These are phyloP conservation scores for Meyerozyma elateridarum DNA, from an alignment of 1,139 yeast genomes.

Conservation along the genomic window DNA sequence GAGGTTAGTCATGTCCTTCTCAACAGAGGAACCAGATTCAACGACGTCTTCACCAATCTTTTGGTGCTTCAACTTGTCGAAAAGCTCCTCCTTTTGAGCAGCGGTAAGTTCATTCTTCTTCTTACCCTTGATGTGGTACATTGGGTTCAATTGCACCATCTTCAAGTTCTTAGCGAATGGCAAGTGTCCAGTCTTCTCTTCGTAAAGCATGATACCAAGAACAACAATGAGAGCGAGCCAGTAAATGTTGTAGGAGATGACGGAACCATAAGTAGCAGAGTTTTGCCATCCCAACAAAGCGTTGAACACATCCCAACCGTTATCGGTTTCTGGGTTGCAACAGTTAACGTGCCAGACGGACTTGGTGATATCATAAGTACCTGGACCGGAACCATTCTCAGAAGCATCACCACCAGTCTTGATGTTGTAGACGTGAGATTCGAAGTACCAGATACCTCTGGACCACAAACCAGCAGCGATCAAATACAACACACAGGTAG, in stretches of 20 bases:
- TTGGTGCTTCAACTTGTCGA: slow-evolving; percentile 16
- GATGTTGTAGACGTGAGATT: slow-evolving; percentile 56
- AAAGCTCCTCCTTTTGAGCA: slow-evolving; percentile 18
- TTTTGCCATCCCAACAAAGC: slow-evolving; percentile 46
- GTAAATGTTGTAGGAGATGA: slow-evolving; percentile 22
- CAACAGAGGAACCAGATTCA: slow-evolving; percentile 8
- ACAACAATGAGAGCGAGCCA: slow-evolving; percentile 18
- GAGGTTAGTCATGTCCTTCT: no score
- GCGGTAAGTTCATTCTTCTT: slow-evolving; percentile 18
- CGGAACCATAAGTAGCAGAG: slow-evolving; percentile 24
- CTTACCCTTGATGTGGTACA: slow-evolving; percentile 23
- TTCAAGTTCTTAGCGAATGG: slow-evolving; percentile 19
- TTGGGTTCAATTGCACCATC: slow-evolving; percentile 19
- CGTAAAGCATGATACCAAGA: slow-evolving; percentile 19
- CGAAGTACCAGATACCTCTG: slow-evolving; percentile 85
- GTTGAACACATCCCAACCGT: slow-evolving; percentile 90
- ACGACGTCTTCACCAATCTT: slow-evolving; percentile 9
- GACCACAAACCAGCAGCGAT: slow-evolving; percentile 44
- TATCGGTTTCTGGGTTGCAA: slow-evolving; percentile 86
- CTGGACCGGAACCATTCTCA: slow-evolving; percentile 91
- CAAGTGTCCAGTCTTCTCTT: slow-evolving; percentile 24
- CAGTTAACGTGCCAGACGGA: slow-evolving; percentile 96
- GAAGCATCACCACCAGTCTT: slow-evolving; percentile 66
- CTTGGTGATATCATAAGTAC: slow-evolving; percentile 77
- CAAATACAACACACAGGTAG: slow-evolving; percentile 40